Conservation (phyloP, 352 stramenopile genomes). For the Phytopythium montanum region DNA sequence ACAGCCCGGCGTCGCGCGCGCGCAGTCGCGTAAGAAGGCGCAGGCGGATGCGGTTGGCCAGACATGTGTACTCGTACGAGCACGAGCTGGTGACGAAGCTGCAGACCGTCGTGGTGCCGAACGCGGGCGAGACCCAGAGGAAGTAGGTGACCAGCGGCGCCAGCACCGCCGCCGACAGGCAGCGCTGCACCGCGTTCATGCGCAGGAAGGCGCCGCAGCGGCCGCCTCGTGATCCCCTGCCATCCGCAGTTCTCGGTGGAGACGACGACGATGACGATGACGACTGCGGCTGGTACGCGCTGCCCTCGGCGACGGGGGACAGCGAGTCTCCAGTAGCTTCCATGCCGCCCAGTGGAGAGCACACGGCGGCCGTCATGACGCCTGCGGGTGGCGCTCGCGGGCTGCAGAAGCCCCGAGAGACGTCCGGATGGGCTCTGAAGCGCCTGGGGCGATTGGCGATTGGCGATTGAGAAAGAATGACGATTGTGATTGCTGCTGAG, state of each 20-base stretch:
- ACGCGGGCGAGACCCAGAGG: conserved; percentile 63
- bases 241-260: not conserved
- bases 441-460: no score
- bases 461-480: not conserved
- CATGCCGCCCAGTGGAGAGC: not conserved
- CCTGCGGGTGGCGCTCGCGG: no score
- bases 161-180: conserved; percentile 54
- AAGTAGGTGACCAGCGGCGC: conserved; percentile 67
- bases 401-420: no score
- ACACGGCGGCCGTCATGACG: conserved; percentile 1
- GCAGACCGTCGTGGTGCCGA: conserved; percentile 65
- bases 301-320: conserved; percentile 1
- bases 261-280: not conserved
- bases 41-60: conserved; percentile 60
- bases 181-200: conserved; percentile 59
- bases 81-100: conserved; percentile 58
- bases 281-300: conserved; percentile 2
- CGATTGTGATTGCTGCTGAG: no score
- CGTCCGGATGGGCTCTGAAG: no score
- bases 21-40: conserved; percentile 35
- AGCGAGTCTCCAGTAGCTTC: not conserved
- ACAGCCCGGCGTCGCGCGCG: conserved; percentile 15
- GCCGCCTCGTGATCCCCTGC: conserved; percentile 2
- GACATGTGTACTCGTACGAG: conserved; percentile 75
- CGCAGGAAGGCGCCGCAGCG: conserved; percentile 19